Evolutionary conservation across 768 basidiomycete genomes (phyloP), one percentile per base, ranked within the genome.

Genomic region (Exsudoporus frostii): DNA sequence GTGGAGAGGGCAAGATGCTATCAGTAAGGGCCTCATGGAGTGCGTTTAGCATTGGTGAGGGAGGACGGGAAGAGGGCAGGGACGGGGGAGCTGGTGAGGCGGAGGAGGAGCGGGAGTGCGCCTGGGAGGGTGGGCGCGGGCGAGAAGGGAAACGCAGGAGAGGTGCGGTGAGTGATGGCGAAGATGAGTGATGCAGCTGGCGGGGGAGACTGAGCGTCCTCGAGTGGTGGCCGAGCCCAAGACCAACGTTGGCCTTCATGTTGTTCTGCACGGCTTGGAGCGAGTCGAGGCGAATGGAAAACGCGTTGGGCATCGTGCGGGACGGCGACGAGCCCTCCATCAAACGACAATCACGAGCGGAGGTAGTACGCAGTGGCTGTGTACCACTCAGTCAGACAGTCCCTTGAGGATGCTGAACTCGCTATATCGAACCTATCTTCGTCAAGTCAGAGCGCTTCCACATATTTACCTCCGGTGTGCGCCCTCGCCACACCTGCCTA

Each of bases 11-110:
- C 37, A 71, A 39, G 20, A 73, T 71, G 8, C 45, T 58, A 59
- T 81, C 76, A 17, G 69, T 64, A 22, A 83, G 66, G 2, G 80
- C 79, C 48, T 81, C 79, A 19, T 71, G 71, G 17, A 80, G 72
- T 5, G 71, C 71, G 5, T 66, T 60, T 19, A 77, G 68, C 55
- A 73, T 61, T 3, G 76, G 72, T 0, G 78, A 74, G 7, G 75
- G 73, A 2, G 76, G 73, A 7, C 58, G 53, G 3, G 53, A 60
- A 13, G 55, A 42, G 17, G 57, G 32, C 1, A 61, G 30, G 5
- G 60, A 45, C 10, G 33, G 13, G 17, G 34, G n/a, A 17, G 34
- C 8, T 17, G 17, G 29, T 20, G 51, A 30, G 14, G 45, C 36
- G 3, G 41, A 14, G 0, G 45, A 50, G 8, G 39, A 36, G 45